Conservation (phyloP, 1,139 yeast genomes). For the Petasospora rhodanensis region DNA sequence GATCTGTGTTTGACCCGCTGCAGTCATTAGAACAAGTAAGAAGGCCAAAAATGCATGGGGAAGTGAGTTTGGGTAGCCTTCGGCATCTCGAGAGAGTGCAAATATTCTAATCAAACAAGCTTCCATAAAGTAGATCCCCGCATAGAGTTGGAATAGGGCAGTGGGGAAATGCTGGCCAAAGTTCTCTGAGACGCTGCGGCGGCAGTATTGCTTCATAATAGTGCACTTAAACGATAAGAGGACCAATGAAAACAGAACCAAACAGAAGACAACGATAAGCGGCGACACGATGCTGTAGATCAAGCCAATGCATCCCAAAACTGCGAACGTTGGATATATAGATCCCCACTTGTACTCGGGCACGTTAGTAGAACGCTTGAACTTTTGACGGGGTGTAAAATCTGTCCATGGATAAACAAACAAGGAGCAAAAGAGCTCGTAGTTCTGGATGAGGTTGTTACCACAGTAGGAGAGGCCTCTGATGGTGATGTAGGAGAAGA, state of each 20-base stretch:
- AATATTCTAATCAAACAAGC: slow-evolving; percentile 72
- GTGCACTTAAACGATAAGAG: slow-evolving; percentile 67
- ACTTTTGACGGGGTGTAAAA: slow-evolving; percentile 57
- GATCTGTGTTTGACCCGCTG: slow-evolving; percentile 36
- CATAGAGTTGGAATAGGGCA: slow-evolving; percentile 69
- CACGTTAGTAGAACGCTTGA: slow-evolving; percentile 39
- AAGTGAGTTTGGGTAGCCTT: slow-evolving; percentile 34
- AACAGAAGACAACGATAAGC: slow-evolving; percentile 58
- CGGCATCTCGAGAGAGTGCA: slow-evolving; percentile 48
- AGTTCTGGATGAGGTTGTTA: slow-evolving; percentile 54
- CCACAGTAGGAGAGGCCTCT: slow-evolving; percentile 76
- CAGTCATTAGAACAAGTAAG: slow-evolving; percentile 36
- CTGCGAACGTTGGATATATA: slow-evolving; percentile 68
- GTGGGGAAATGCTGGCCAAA: slow-evolving; percentile 66
- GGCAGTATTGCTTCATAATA: slow-evolving; percentile 49
- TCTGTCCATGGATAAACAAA: slow-evolving; percentile 38
- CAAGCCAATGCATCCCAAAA: slow-evolving; percentile 71
- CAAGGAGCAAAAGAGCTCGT: slow-evolving; percentile 39
- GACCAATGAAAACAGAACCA: slow-evolving; percentile 52
- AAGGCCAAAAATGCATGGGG: slow-evolving; percentile 46
- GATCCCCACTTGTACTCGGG: slow-evolving; percentile 69
- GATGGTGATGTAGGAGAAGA: slow-evolving; percentile 66
- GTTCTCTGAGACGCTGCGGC: slow-evolving; percentile 54
- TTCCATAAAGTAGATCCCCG: slow-evolving; percentile 79
- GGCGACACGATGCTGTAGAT: slow-evolving; percentile 80